Evolutionary conservation across 768 basidiomycete species (phyloP).

Genomic region (Strobilomyces echinocephalus): DNA sequence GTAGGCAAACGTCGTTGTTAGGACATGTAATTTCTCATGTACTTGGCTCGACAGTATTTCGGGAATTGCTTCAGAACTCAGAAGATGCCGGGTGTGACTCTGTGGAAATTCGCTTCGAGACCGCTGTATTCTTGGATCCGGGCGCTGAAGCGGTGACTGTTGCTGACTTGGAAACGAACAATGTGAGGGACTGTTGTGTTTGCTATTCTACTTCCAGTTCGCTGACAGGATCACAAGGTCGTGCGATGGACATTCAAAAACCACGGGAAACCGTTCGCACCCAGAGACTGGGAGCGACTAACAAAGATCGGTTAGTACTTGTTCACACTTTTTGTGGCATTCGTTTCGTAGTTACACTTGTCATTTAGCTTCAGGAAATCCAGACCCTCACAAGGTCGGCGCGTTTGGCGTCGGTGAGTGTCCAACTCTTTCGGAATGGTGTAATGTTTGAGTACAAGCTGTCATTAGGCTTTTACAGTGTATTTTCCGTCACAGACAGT

Average conservation of each 20-base stretch:
- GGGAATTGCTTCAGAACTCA: conserved; percentile 33
- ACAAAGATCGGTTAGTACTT: conserved; percentile 82
- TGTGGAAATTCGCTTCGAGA: conserved; percentile 79
- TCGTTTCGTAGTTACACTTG: too few species aligned
- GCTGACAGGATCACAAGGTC: conserved; percentile 40
- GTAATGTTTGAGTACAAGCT: not conserved
- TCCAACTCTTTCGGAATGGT: not conserved
- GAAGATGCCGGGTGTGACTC: conserved; percentile 76
- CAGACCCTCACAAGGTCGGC: conserved; percentile 91
- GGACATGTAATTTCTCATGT: too few species aligned
- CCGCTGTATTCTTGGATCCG: conserved; percentile 35
- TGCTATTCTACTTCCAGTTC: too few species aligned
- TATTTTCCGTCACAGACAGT: conserved; percentile 64
- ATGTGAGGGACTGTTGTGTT: conserved; percentile 29
- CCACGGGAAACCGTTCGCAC: conserved; percentile 72
- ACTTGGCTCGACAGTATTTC: too few species aligned
- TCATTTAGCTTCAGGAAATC: conserved; percentile 78
- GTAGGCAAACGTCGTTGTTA: not conserved
- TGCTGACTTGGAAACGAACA: conserved; percentile 21
- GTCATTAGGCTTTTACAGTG: conserved; percentile 57
- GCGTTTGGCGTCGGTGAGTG: conserved; percentile 76
- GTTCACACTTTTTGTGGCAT: not conserved
- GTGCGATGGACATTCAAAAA: conserved; percentile 82
- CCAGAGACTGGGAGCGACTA: conserved; percentile 83
- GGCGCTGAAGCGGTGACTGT: conserved; percentile 14